A percentile compares a stretch with the other conserved stretches of the same genome.
phyloP scores from a whole-genome alignment of 768 basidiomycete genomes.

The Boletus sp. region DNA sequence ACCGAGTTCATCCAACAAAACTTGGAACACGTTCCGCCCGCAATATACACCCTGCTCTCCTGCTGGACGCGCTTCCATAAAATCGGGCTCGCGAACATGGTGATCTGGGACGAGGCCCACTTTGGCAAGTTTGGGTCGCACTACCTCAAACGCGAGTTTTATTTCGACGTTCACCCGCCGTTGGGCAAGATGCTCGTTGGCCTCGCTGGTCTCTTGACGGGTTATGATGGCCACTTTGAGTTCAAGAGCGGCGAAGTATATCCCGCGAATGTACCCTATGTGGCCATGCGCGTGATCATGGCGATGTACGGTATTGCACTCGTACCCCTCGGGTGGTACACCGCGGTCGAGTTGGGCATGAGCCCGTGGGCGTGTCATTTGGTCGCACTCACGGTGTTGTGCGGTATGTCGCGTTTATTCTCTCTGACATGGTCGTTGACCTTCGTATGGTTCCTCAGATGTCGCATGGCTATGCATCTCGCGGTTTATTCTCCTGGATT shows the following conservation, averaged over 20 bases:
- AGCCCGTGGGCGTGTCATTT: slow-evolving; percentile 86
- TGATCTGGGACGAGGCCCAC: slow-evolving; percentile 99
- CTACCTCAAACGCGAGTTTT: slow-evolving; percentile 98
- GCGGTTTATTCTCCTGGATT: slow-evolving; percentile 95
- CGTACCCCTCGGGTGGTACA: slow-evolving; percentile 97
- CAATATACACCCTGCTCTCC: slow-evolving; percentile 87
- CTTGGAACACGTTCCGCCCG: slow-evolving; percentile 71
- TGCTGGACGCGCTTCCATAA: slow-evolving; percentile 95
- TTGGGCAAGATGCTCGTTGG: slow-evolving; percentile 99
- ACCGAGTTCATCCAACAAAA: slow-evolving; percentile 79
- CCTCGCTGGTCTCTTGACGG: slow-evolving; percentile 84
- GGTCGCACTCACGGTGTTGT: slow-evolving; percentile 90
- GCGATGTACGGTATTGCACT: slow-evolving; percentile 93
- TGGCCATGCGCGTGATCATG: slow-evolving; percentile 93
- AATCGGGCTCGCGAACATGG: slow-evolving; percentile 81
- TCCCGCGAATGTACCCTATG: slow-evolving; percentile 82
- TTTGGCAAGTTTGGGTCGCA: slow-evolving; percentile 99
- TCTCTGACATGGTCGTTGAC: background rate
- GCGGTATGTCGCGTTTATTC: slow-evolving; percentile 53
- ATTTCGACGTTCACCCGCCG: slow-evolving; percentile 98
- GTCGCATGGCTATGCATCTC: slow-evolving; percentile 97
- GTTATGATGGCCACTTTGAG: slow-evolving; percentile 90
- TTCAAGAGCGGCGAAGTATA: slow-evolving; percentile 92
- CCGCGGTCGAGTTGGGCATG: slow-evolving; percentile 92
- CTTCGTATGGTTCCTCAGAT: slow-evolving; percentile 47